Evolutionary conservation across 495 filamentous ascomycete species (phyloP), one percentile per base, ranked within the genome.

Genomic region (Cercophora samala): DNA sequence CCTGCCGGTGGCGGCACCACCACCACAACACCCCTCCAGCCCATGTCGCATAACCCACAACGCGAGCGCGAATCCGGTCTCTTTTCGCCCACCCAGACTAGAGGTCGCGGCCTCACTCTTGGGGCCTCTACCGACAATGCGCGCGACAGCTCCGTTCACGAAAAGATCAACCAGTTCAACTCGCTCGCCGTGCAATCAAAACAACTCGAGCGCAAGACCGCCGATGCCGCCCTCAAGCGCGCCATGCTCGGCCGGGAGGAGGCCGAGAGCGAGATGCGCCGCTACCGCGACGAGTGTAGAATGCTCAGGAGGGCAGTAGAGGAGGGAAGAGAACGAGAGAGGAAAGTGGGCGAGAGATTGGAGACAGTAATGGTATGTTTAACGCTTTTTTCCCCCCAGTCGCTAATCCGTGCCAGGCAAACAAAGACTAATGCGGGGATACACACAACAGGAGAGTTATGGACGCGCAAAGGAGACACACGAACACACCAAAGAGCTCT

Each of bases 131-230:
- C 79, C 79, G 58, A 79, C 74, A 80, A 64, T 19, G 60, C 58
- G 19, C 90, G 91, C 24, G 92, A 96, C 73, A 82, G 81, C 71
- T 80, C 82, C 17, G 91, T 97, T 1, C 90, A 93, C 72, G 88
- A 91, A 29, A 95, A 94, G 77, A 92, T 96, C 70, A 89, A 87
- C 25, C 91, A 89, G 67, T 90, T 96, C 72, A 93, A 96, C 78
- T 86, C 83, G 60, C 78, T 97, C 46, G 69, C 80, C n/a, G 81
- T 85, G 72, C 83, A 86, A 78, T 85, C 85, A 64, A 84, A 86
- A 79, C 86, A 82, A 71, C 86, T 80, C 72, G 82, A 83, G 77
- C 79, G 83, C 72, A 86, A 85, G 72, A 84, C 81, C 29, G 84
- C 84, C 66, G 86, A 91, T 70, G 90, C 91, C 24, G 91, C 91